Base-by-base conservation (phyloP, 257 asterid genomes). In the Nicotiana benthamiana region DNA sequence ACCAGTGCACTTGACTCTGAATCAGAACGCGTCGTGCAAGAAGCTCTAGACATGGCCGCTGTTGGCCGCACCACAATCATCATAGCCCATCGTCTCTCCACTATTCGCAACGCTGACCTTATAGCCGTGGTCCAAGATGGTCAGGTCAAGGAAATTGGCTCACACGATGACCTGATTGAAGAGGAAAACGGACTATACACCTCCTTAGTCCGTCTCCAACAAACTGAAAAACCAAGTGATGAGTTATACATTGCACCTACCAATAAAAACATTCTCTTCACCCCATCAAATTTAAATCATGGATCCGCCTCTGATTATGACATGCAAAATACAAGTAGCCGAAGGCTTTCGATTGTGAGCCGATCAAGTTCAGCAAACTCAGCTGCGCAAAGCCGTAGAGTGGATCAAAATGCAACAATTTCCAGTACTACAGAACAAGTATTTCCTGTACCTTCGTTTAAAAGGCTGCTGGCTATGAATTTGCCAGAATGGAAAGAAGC, bases 31-130 rank as follows among this genome's bases (percentile, higher is more conserved):
- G 87, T 86, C 3, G 97, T 95, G 65, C 97, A 93, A 66, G 97
- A 91, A 75, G 97, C 98, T 32, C 91, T 95, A 3, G 98, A 95
- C 90, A 91, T 85, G 86, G 99, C 96, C 0, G 90, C 91, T 0
- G 84, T 90, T 27, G 98, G 98, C 7, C 97, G 97, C 18, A 93
- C 97, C 78, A 93, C 98, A 75, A 89, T 95, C 81, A 75, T 88
- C 78, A 89, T 95, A 20, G 97, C 99, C 59, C 98, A 95, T 61
- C 98, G 99, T 16, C 97, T 93, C 76, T 95, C 98, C 83, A 95
- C 99, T 36, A 90, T 95, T 81, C 92, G 93, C 13, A 90, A 89
- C 5, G 98, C 97, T 0, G 95, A 95, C 87, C 82, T 91, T 24
- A 93, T 95, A 8, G 92, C 93, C 0, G 95, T 95, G 28, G 90